Base-by-base conservation (phyloP, 73 alveolate species). In the Paramecium bursaria region DNA sequence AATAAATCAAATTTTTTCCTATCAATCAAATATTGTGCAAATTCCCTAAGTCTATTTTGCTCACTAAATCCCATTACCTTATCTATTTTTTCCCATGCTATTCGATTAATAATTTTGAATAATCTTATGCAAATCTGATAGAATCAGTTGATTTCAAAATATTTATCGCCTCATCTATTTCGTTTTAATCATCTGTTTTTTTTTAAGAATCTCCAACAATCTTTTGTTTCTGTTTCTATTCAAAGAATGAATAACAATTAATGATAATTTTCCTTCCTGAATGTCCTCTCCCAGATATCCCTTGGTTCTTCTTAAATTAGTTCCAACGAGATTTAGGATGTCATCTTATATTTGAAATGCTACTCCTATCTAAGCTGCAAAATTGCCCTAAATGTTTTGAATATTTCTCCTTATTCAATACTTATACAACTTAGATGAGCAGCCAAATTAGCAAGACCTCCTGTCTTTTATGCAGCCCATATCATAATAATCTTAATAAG, bases 301-400 rank as follows among this genome's bases (percentile, higher is more conserved):
- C 21, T 96, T 90, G 14, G 91, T 76, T 46, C 92, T 77, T 14
- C 85, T 88, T 48, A 91, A 92, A n/a, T n/a, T n/a, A 17, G 87
- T 91, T 31, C 96, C 91, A 15, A 46, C 92, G 39, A 95, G 53
- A 35, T 96, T 93, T 47, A 95, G 85, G 4, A 95, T 85, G 46
- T 95, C 99, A 87, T 95, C 99, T 86, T 90, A 82, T 53, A 95
- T 95, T 88, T 95, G 86, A 92, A 95, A 95, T 22, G 97, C 92
- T 4, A 86, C 85, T 1, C 98, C 95, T 5, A 93, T 52, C 31
- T 86, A 74, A 33, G 86, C 95, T n/a, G 93, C 85, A 75, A 87
- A 86, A 21, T 85, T 23, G 42, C 91, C 75, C 17, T 79, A 61
- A 6, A 46, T 49, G 26, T 35, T 27, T 31, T 74, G 46, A 61